Evolutionary conservation across 2,329 filamentous ascomycete species (phyloP).

Genomic region (Didymella sp.): DNA sequence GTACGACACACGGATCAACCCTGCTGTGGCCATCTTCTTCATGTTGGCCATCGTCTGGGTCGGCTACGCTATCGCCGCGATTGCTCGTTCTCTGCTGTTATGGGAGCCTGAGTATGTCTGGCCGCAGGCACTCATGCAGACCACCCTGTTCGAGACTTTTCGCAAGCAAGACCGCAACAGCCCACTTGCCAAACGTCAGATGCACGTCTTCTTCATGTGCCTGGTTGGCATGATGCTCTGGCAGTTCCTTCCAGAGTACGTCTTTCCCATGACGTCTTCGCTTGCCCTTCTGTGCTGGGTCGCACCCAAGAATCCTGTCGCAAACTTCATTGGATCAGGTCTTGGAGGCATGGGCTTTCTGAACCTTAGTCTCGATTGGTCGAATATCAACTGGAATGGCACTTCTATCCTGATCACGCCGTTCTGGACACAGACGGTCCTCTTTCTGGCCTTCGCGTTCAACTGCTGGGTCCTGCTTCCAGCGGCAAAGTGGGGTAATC

Average conservation of each 20-base stretch:
- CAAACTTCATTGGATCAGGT: constrained; percentile 67
- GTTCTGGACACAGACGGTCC: constrained; percentile 65
- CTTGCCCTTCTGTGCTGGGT: constrained; percentile 70
- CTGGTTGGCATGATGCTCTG: constrained; percentile 63
- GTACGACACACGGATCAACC: constrained; percentile 61
- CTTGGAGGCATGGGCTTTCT: constrained; percentile 69
- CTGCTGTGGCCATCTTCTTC: constrained; percentile 64
- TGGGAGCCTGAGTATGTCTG: constrained; percentile 64
- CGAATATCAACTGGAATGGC: constrained; percentile 61
- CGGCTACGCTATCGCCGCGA: constrained; percentile 65
- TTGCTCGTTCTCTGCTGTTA: constrained; percentile 64
- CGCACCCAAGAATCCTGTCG: constrained; percentile 61
- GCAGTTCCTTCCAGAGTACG: constrained; percentile 68
- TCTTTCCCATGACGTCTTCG: constrained; percentile 66
- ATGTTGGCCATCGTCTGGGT: constrained; percentile 66
- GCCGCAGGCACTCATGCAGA: constrained; percentile 63
- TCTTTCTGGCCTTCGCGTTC: constrained; percentile 62
- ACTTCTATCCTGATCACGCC: constrained; percentile 57
- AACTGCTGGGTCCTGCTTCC: constrained; percentile 67
- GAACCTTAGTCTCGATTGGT: constrained; percentile 67
- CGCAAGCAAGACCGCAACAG: constrained; percentile 61
- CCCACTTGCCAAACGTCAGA: constrained; percentile 61
- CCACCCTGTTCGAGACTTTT: constrained; percentile 65
- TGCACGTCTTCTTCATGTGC: constrained; percentile 63
- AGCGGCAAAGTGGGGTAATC: constrained; percentile 63